Evolutionary conservation across 2,329 filamentous ascomycete genomes (phyloP), one percentile per base, ranked within the genome.

Genomic region (Trichoderma semiorbis): DNA sequence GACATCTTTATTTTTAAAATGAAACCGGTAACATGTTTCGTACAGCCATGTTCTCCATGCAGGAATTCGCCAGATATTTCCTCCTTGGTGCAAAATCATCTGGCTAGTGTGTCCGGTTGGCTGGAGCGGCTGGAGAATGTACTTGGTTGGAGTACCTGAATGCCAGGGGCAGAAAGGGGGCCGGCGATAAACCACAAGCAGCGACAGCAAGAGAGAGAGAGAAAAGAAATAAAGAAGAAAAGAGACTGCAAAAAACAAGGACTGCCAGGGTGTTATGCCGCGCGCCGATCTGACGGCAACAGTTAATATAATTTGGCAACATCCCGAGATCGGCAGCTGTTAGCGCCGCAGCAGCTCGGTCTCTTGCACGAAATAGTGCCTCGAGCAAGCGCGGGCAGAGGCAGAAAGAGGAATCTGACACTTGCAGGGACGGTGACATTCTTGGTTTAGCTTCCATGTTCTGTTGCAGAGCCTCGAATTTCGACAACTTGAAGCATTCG

Each of bases 311-410:
- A 21, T 50, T n/a, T 66, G 50, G 60, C 65, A 47, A 47, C 32
- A 57, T 63, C 60, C 68, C 65, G 64, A 58, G 66, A 72, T 72
- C 65, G 67, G 66, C 66, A 70, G 36, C 58, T 60, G 28, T 61
- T 72, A 70, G 71, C 71, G 71, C 50, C 47, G 34, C 60, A 50
- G 34, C 34, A 72, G 34, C 71, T 61, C 60, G 28, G 30, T 61
- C 34, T 58, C 53, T 61, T 50, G 32, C 34, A 34, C 55, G 39
- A 21, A 36, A 36, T 26, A 34, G 10, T 43, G n/a, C 16, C 16
- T 57, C 7, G 18, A 18, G 11, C 47, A 28, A 34, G 43, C 12
- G n/a, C 21, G 39, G 11, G 26, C 39, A 34, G 50, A n/a, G 36
- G 21, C 30, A 24, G 12, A 43, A 68, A 12, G 28, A 12, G 50